These are phyloP conservation scores for Mollisia scopiformis DNA, from an alignment of 2,329 filamentous ascomycete genomes.

Conservation along the genomic window DNA sequence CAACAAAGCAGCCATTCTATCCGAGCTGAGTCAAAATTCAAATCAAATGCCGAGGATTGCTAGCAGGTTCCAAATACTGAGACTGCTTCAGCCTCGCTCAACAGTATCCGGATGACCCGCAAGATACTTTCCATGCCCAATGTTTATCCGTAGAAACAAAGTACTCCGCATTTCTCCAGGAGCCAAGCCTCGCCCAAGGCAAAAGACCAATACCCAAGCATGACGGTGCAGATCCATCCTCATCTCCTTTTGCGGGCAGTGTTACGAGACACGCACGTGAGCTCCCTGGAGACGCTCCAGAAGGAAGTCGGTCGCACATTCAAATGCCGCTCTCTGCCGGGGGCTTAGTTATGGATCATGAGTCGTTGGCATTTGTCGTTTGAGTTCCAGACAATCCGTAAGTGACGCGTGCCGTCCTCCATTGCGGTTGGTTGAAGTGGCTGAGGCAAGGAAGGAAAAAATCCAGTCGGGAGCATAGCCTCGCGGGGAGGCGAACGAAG, in stretches of 20 bases:
- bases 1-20: neutral
- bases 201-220: slow-evolving; percentile 1
- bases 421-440: slow-evolving; percentile 11
- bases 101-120: slow-evolving; percentile 4
- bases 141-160: neutral
- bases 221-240: slow-evolving; percentile 5
- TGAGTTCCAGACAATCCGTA: slow-evolving; percentile 4
- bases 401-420: slow-evolving; percentile 7
- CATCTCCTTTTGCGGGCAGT: slow-evolving; percentile 13
- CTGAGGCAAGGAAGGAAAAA: slow-evolving; percentile 10
- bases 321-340: neutral
- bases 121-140: neutral
- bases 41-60: neutral
- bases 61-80: neutral
- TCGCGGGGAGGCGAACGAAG: slow-evolving; percentile 7
- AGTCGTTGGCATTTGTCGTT: neutral
- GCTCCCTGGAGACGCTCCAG: neutral
- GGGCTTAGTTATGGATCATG: neutral
- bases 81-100: slow-evolving; percentile 12
- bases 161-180: slow-evolving; percentile 10
- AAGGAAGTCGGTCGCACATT: neutral
- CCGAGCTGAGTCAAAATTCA: slow-evolving; percentile 3
- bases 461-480: slow-evolving; percentile 11
- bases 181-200: slow-evolving; percentile 7
- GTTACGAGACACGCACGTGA: slow-evolving; percentile 8